Percentiles rank a stretch among this genome's conserved stretches.
Conservation (phyloP, 2,329 filamentous ascomycete species). For the Colletotrichum sp. region DNA sequence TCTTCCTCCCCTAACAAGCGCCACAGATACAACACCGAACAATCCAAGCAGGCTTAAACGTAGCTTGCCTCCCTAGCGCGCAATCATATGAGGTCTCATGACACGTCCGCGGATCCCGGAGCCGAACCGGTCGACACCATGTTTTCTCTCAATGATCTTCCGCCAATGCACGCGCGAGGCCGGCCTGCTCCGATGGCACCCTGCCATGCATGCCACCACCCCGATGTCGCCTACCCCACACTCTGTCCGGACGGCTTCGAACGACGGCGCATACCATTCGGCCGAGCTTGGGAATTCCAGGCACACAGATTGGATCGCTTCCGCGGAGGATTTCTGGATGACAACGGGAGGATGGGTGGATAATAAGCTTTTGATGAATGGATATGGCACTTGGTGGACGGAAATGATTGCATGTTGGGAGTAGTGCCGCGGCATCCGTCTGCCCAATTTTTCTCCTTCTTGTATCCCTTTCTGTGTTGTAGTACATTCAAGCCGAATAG, state of each 20-base stretch:
- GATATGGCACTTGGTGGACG: not conserved
- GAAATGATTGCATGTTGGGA: not conserved
- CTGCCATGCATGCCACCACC: not conserved
- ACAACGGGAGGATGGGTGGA: not conserved
- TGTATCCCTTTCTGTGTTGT: not conserved
- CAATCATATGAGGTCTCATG: not conserved
- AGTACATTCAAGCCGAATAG: not conserved
- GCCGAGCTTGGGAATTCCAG: not conserved
- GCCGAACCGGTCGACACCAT: not conserved
- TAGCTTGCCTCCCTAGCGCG: not conserved
- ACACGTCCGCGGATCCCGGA: conserved; percentile 1
- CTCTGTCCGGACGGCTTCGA: not conserved
- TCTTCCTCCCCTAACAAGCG: not conserved
- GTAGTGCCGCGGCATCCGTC: not conserved
- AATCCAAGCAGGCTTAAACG: not conserved
- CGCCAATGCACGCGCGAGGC: conserved; percentile 2
- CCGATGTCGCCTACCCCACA: not conserved
- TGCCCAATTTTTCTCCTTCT: not conserved
- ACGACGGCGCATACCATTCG: not conserved
- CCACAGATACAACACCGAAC: not conserved
- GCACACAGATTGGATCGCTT: not conserved
- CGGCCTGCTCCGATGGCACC: not conserved
- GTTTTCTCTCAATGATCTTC: not conserved
- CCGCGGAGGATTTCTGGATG: not conserved
- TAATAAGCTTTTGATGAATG: not conserved